phyloP scores from a whole-genome alignment of 345 rosid species.

The Eutrema heterophyllum region DNA sequence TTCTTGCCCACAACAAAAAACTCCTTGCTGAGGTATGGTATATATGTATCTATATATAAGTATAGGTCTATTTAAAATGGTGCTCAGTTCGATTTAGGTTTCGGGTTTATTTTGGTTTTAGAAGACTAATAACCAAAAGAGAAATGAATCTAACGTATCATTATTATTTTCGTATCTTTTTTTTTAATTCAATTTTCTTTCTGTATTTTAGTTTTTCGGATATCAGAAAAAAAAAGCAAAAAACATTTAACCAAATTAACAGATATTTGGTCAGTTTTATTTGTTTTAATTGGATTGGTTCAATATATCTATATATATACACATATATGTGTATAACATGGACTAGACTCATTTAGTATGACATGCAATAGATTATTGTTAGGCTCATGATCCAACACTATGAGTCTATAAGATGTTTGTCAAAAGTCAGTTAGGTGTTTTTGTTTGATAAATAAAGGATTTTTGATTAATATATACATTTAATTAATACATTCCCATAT shows the following conservation, averaged over 20 bases:
- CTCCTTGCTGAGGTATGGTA: conserved; percentile 47
- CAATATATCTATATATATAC: background rate
- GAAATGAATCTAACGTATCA: background rate
- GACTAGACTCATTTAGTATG: conserved; percentile 1
- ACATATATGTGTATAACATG: background rate
- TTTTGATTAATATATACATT: conserved; percentile 13
- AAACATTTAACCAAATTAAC: background rate
- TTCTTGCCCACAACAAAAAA: conserved; percentile 58
- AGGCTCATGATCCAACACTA: conserved; percentile 45
- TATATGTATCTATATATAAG: background rate
- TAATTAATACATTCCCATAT: conserved; percentile 22
- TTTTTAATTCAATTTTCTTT: background rate
- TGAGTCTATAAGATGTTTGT: conserved; percentile 32
- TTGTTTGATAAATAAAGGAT: conserved; percentile 14
- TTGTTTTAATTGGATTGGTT: background rate
- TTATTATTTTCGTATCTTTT: background rate
- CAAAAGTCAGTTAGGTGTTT: conserved; percentile 26
- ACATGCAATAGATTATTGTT: conserved; percentile 20
- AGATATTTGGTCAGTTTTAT: background rate
- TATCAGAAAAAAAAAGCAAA: background rate
- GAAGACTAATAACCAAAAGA: background rate
- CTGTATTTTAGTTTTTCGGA: background rate
- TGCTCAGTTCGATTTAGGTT: background rate
- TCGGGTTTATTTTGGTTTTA: background rate
- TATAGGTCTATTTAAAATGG: background rate